These are phyloP conservation scores for Aspergillus sp. DNA, from an alignment of 2,329 filamentous ascomycete species.

Conservation along the genomic window DNA sequence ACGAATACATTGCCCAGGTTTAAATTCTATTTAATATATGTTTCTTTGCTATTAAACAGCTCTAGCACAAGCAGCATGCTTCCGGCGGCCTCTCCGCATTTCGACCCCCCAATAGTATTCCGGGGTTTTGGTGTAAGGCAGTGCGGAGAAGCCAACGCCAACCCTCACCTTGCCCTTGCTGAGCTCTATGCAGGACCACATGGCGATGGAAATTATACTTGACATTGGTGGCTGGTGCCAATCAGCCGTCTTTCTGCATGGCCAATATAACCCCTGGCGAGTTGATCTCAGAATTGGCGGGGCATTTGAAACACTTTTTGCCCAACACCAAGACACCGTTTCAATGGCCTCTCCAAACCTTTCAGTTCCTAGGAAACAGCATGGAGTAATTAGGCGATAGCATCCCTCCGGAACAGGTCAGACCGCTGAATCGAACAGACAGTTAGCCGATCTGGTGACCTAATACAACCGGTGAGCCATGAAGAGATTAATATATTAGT, in stretches of 20 bases:
- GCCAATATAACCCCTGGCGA: not conserved
- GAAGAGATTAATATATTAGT: slow-evolving; percentile 4
- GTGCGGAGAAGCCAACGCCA: not conserved
- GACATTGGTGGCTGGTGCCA: not conserved
- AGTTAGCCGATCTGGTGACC: not conserved
- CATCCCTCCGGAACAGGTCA: not conserved
- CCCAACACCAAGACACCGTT: no score
- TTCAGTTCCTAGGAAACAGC: not conserved
- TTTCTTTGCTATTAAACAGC: not conserved
- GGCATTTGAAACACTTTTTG: not conserved
- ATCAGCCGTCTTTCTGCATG: not conserved
- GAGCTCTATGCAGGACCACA: not conserved
- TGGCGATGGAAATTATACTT: not conserved
- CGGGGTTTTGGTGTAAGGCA: not conserved
- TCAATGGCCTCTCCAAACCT: no score
- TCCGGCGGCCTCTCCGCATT: not conserved
- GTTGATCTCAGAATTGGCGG: not conserved
- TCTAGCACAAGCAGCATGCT: not conserved
- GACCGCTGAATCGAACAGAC: not conserved
- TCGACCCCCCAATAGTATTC: not conserved
- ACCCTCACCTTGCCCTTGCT: not conserved
- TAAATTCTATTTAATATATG: not conserved
- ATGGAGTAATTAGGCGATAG: not conserved
- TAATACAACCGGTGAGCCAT: not conserved
- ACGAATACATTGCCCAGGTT: not conserved